A percentile compares a stretch with the other conserved stretches of the same genome.
Evolutionary conservation across 2,329 filamentous ascomycete genomes (phyloP).

Genomic region (Aspergillus felis): DNA sequence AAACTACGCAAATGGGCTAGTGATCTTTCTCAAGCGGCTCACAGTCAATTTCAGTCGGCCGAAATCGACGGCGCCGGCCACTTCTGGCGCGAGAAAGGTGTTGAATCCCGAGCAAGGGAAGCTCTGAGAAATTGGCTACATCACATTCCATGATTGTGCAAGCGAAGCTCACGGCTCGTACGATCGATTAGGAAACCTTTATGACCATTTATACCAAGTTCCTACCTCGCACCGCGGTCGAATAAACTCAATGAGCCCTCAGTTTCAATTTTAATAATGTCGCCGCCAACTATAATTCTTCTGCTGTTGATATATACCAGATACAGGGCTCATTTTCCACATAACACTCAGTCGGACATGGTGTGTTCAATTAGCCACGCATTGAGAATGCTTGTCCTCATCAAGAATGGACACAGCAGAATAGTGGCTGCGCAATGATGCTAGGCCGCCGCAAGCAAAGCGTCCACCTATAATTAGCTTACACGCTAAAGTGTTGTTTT

Average conservation of each 20-base stretch:
- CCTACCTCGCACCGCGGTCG: neutral
- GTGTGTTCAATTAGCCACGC: neutral
- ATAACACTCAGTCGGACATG: neutral
- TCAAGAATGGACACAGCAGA: neutral
- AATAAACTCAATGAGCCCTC: neutral
- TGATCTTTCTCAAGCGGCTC: slow-evolving; percentile 44
- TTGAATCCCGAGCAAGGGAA: slow-evolving; percentile 38
- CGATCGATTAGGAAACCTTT: neutral
- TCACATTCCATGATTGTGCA: slow-evolving; percentile 10
- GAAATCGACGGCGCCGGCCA: slow-evolving; percentile 57
- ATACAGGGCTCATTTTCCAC: neutral
- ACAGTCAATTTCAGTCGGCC: slow-evolving; percentile 46
- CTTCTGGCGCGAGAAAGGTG: slow-evolving; percentile 59
- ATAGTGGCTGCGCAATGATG: neutral
- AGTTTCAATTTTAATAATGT: neutral
- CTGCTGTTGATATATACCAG: neutral
- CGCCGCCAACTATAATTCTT: neutral
- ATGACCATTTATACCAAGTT: neutral
- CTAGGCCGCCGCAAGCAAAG: neutral
- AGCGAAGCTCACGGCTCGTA: neutral
- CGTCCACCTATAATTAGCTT: neutral
- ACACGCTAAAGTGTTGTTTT: neutral
- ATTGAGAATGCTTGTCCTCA: neutral
- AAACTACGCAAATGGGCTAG: slow-evolving; percentile 65
- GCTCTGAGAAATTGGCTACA: slow-evolving; percentile 41